phyloP scores from a whole-genome alignment of 208 protist genomes.

The Naegleria gruberi region DNA sequence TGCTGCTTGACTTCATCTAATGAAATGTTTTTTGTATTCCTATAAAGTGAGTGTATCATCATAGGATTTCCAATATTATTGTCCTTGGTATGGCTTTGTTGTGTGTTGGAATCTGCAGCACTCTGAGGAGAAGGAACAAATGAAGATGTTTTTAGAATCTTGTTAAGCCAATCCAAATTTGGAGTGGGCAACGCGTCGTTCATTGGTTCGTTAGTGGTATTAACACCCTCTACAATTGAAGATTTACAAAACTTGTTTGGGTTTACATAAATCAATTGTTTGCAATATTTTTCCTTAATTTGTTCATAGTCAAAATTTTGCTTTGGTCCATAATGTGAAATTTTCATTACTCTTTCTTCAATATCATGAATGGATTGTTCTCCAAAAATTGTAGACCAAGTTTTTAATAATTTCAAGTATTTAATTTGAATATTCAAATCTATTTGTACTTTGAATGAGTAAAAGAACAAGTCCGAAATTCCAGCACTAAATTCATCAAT shows the following conservation, averaged over 20 bases:
- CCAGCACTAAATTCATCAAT: background rate
- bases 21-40: no score
- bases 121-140: no score
- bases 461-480: background rate
- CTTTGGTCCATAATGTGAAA: background rate
- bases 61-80: no score
- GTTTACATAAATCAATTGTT: background rate
- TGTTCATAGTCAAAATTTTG: background rate
- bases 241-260: background rate
- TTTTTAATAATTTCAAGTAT: background rate
- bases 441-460: background rate
- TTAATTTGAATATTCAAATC: background rate
- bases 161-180: no score
- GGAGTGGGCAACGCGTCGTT: no score
- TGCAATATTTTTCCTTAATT: background rate
- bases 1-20: no score
- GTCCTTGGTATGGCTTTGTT: no score
- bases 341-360: background rate
- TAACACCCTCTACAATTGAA: no score
- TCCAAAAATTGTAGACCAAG: background rate
- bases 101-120: no score
- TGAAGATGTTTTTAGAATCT: no score
- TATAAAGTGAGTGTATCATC: no score
- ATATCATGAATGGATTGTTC: background rate
- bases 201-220: no score